Evolutionary conservation across 495 filamentous ascomycete genomes (phyloP).

Genomic region (Cenococcum geophilum): DNA sequence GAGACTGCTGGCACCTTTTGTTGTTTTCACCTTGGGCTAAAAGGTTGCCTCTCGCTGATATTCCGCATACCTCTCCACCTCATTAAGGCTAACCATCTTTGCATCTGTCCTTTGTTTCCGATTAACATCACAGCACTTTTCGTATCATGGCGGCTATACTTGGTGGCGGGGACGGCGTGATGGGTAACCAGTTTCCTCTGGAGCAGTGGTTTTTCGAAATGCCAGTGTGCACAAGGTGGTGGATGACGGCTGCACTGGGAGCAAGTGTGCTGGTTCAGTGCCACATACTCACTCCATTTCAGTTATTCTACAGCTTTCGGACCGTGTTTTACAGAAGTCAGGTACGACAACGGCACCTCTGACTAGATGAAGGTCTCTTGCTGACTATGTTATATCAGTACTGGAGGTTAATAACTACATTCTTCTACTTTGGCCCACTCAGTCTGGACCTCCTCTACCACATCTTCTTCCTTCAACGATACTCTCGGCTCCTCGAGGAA

Average conservation of each 20-base stretch:
- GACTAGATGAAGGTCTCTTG: neutral
- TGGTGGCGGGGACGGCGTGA: conserved; percentile 48
- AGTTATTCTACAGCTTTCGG: conserved; percentile 93
- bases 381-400: conserved; percentile 51
- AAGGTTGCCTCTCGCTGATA: neutral
- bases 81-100: neutral
- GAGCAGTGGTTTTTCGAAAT: conserved; percentile 98
- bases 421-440: conserved; percentile 93
- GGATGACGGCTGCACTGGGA: conserved; percentile 86
- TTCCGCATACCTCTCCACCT: neutral
- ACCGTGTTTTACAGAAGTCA: conserved; percentile 85
- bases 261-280: conserved; percentile 92
- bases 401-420: conserved; percentile 91
- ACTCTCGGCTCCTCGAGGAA: conserved; percentile 92
- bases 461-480: conserved; percentile 96
- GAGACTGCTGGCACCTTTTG: neutral
- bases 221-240: conserved; percentile 90
- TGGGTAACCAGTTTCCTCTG: conserved; percentile 68
- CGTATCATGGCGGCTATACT: conserved; percentile 62
- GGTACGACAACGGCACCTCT: conserved; percentile 43
- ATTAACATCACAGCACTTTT: neutral
- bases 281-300: conserved; percentile 80
- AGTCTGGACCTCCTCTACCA: conserved; percentile 95
- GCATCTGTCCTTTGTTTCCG: neutral
- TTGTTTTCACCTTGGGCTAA: neutral